A percentile compares a stretch with the other conserved stretches of the same genome.
Evolutionary conservation across 1,139 yeast genomes (phyloP).

Genomic region (Scheffersomyces insectosa): DNA sequence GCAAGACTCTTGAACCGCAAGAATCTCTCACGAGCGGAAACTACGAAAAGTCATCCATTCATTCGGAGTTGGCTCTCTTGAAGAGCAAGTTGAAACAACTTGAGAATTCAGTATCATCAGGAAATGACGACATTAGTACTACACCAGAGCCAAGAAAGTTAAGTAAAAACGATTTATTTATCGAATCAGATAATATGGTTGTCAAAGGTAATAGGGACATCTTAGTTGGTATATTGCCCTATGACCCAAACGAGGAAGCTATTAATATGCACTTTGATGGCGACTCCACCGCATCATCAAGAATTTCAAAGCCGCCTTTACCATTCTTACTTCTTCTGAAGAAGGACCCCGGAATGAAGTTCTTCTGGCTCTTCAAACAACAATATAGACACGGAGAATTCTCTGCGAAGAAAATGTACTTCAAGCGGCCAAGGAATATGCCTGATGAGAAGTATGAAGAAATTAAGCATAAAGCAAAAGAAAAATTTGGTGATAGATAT

Average conservation of each 20-base stretch:
- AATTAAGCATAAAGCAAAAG: conserved; percentile 8
- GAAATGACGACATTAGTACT: not conserved
- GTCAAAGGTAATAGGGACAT: conserved; percentile 2
- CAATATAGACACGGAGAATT: conserved; percentile 3
- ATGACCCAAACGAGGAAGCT: conserved; percentile 3
- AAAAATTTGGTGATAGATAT: conserved; percentile 9
- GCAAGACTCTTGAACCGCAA: not conserved
- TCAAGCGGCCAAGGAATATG: conserved; percentile 7
- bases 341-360: conserved; percentile 17
- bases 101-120: conserved; percentile 6
- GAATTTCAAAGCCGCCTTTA: conserved; percentile 8
- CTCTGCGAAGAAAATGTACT: conserved; percentile 7
- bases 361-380: conserved; percentile 13
- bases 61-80: conserved; percentile 8
- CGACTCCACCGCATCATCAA: conserved; percentile 5
- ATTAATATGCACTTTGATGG: conserved; percentile 11
- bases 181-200: conserved; percentile 4
- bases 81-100: conserved; percentile 9
- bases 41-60: conserved; percentile 1
- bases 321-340: conserved; percentile 17
- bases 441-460: conserved; percentile 2
- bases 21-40: too few relatives aligned
- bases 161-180: not conserved
- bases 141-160: not conserved
- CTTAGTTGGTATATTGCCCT: conserved; percentile 5